Evolutionary conservation across 2,329 filamentous ascomycete species (phyloP).

Genomic region (Paecilomyces dactylethromorphus): DNA sequence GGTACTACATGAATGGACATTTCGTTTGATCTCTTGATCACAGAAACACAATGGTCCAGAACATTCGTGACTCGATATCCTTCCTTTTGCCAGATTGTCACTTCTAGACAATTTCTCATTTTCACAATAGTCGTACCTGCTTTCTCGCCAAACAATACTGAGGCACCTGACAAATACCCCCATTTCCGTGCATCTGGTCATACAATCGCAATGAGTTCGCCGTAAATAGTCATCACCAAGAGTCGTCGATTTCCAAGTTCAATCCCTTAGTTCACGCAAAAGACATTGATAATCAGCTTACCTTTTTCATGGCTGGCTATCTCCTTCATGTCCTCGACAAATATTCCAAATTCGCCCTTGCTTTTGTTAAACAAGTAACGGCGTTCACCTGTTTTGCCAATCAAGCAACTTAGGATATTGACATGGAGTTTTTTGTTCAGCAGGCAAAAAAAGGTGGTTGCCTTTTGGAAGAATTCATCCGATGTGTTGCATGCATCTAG

Average conservation of each 20-base stretch:
- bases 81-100: no score
- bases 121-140: no score
- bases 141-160: no score
- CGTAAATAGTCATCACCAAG: no score
- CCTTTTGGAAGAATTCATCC: conserved; percentile 14
- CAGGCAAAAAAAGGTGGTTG: conserved; percentile 11
- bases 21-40: no score
- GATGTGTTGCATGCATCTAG: conserved; percentile 9
- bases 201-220: no score
- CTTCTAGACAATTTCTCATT: no score
- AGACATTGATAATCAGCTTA: conserved; percentile 7
- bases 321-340: conserved; percentile 10
- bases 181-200: no score
- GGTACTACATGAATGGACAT: no score
- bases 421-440: conserved; percentile 5
- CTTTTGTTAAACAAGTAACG: conserved; percentile 15
- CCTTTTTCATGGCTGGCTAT: neutral
- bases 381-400: conserved; percentile 3
- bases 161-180: no score
- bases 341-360: conserved; percentile 14
- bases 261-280: neutral
- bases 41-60: no score
- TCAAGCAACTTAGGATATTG: conserved; percentile 5
- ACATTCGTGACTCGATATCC: no score
- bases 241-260: neutral